phyloP scores from a whole-genome alignment of 768 basidiomycete species.

The Roridomyces roridus region DNA sequence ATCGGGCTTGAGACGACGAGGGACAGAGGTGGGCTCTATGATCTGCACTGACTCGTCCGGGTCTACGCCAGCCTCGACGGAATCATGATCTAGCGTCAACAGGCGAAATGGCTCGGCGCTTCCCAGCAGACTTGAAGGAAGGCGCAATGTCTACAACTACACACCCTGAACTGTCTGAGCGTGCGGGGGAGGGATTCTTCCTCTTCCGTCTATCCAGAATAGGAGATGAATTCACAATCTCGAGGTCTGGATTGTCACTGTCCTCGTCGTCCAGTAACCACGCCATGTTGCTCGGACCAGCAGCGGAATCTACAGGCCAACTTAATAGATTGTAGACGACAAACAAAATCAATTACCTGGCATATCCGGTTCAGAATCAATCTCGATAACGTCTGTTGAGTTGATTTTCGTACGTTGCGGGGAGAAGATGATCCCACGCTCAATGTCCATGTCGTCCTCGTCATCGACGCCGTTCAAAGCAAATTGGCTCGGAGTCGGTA shows the following conservation, averaged over 20 bases:
- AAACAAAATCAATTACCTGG: constrained; percentile 6
- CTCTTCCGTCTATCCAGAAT: constrained; percentile 18
- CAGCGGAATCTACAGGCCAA: constrained; percentile 9
- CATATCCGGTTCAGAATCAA: constrained; percentile 34
- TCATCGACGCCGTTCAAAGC: constrained; percentile 56
- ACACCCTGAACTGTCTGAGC: constrained; percentile 12
- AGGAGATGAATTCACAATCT: constrained; percentile 61
- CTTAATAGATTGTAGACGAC: background rate
- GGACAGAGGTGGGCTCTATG: constrained; percentile 30
- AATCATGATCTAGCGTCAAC: constrained; percentile 18
- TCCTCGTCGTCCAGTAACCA: constrained; percentile 74
- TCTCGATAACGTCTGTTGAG: constrained; percentile 25
- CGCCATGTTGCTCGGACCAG: constrained; percentile 52
- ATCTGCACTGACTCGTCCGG: constrained; percentile 24
- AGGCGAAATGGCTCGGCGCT: constrained; percentile 6
- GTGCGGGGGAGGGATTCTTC: background rate
- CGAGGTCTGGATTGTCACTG: constrained; percentile 58
- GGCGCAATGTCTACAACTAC: constrained; percentile 1
- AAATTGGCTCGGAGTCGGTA: constrained; percentile 46
- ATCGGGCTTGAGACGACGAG: constrained; percentile 18
- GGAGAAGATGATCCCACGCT: constrained; percentile 42
- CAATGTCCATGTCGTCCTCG: constrained; percentile 61
- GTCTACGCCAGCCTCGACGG: constrained; percentile 24
- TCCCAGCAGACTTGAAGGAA: constrained; percentile 15
- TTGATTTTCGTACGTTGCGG: constrained; percentile 29